Base-by-base conservation (phyloP, 2,329 filamentous ascomycete genomes). In the Talaromyces sp. region DNA sequence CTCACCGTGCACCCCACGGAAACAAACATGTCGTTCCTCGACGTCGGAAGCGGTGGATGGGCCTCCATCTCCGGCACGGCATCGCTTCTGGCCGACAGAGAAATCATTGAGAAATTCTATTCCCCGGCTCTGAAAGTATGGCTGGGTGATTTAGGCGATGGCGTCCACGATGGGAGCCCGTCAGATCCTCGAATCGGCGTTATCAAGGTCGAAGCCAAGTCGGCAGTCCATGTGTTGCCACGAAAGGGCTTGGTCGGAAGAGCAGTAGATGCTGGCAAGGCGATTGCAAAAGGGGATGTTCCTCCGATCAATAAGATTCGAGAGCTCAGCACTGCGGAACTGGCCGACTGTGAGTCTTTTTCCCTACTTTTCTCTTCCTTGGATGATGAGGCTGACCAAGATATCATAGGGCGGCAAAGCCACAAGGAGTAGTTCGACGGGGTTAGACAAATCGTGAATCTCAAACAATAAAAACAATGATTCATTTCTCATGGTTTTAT, bases 71-170 rank as follows among this genome's bases (percentile, higher is more conserved):
- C 89, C n/a, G 92, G 92, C 56, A 82, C 80, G 0, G 87, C 90
- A 0, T 79, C 77, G 27, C 81, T 96, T 67, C 79, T 89, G 68
- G 89, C 88, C 14, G 88, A 93, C 70, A 85, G 87, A 24, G 79
- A 78, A 1, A 75, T 85, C 24, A 83, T 96, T 60, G 81, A 85
- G 72, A 89, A 93, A 76, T 85, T 91, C 76, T 96, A 96, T 77
- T 87, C 81, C 24, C 83, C 86, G 0, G 72, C 81, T 0, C 80
- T 96, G 63, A 93, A 92, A 80, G 89, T 90, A 0, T 96, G 92
- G 92, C 70, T 96, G 17, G 92, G 92, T 6, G 91, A 96, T 65
- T 82, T 96, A 19, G 89, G 88, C 24, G 91, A 96, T 65, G 91
- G 91, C 53, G 86, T 82, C 61, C 92, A 96, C 71, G 89, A 96